phyloP scores from a whole-genome alignment of 139 green algal species.

The Volvox africanus region DNA sequence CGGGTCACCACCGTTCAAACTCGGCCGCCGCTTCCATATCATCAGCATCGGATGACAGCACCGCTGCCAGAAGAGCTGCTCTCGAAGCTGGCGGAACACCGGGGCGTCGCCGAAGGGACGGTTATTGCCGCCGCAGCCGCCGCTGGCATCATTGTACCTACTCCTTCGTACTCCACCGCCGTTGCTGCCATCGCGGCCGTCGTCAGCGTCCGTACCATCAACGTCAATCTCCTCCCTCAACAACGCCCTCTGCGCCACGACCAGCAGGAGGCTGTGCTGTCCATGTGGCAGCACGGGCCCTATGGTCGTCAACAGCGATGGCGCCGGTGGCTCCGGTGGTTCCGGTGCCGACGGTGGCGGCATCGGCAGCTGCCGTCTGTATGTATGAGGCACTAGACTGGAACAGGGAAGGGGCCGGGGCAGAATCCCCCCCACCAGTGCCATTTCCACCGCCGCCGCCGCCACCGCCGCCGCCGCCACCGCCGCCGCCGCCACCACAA shows the following conservation, averaged over 20 bases:
- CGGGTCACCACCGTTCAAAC: no score
- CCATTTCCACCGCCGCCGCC: not conserved
- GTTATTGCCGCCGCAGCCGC: not conserved
- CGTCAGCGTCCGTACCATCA: not conserved
- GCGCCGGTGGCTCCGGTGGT: no score
- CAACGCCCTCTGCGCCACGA: not conserved
- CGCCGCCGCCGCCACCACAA: no score
- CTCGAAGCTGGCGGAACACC: not conserved
- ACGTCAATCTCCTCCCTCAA: not conserved
- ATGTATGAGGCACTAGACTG: not conserved
- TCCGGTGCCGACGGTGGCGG: not conserved
- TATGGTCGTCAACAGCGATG: not conserved
- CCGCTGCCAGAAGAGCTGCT: not conserved
- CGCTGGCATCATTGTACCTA: not conserved
- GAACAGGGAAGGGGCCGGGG: not conserved
- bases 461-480: not conserved
- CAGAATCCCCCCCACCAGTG: not conserved
- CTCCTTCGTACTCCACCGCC: not conserved
- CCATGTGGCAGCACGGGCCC: conserved; percentile 6
- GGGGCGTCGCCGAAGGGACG: not conserved
- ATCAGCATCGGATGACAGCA: not conserved
- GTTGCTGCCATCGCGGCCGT: not conserved
- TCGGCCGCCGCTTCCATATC: not conserved
- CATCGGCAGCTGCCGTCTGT: not conserved
- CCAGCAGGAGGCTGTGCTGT: not conserved